phyloP scores from a whole-genome alignment of 352 stramenopile genomes.

The Globisporangium paroecandrum region DNA sequence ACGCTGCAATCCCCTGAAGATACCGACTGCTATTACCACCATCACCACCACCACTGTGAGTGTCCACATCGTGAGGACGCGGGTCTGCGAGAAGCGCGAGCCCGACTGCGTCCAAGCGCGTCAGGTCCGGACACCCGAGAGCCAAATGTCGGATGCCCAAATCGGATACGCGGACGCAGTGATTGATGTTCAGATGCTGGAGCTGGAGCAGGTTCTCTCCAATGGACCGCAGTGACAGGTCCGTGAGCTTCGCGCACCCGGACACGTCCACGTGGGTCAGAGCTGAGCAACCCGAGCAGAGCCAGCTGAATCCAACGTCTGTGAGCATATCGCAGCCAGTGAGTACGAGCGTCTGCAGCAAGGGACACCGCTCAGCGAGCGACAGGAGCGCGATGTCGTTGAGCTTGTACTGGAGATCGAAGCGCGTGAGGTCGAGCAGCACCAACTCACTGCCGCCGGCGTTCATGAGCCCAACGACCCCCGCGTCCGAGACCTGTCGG shows the following conservation, averaged over 20 bases:
- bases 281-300: conserved; percentile 76
- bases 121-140: conserved; percentile 42
- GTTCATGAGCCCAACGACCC: conserved; percentile 76
- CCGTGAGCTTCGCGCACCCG: conserved; percentile 86
- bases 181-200: conserved; percentile 34
- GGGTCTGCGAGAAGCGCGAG: conserved; percentile 46
- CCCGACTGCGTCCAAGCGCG: conserved; percentile 35
- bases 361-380: conserved; percentile 53
- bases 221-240: conserved; percentile 80
- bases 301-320: conserved; percentile 91
- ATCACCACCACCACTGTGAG: background rate
- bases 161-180: conserved; percentile 53
- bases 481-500: conserved; percentile 84
- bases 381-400: conserved; percentile 89
- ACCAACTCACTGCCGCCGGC: conserved; percentile 52
- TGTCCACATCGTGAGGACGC: background rate
- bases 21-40: background rate
- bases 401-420: conserved; percentile 89
- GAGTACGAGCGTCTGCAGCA: conserved; percentile 56
- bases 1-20: conserved; percentile 30
- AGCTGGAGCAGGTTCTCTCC: conserved; percentile 75
- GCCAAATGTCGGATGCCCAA: conserved; percentile 49
- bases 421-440: conserved; percentile 80
- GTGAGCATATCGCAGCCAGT: conserved; percentile 89
- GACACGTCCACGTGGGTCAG: conserved; percentile 83